A percentile compares a stretch with the other conserved stretches of the same genome.
Evolutionary conservation across 2,329 filamentous ascomycete species (phyloP).

Genomic region (Fusarium setosum): DNA sequence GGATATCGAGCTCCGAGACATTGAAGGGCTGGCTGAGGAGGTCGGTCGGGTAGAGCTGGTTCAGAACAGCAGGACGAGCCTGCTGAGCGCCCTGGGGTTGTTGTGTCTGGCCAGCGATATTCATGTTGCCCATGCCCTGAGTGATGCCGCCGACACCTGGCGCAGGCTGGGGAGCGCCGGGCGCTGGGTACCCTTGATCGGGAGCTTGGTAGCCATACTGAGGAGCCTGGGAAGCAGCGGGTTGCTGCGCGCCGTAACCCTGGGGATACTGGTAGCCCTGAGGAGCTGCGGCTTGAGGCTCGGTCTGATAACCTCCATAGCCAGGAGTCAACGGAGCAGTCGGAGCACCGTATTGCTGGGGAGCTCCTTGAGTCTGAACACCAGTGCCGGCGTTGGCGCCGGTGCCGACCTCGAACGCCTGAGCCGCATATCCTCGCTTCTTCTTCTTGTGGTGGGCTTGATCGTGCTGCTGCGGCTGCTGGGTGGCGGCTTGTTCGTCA

Average conservation of each 20-base stretch:
- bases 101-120: constrained; percentile 67
- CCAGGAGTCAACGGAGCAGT: constrained; percentile 56
- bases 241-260: constrained; percentile 57
- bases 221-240: constrained; percentile 48
- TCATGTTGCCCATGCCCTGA: constrained; percentile 87
- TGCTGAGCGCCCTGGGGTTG: constrained; percentile 56
- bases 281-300: constrained; percentile 52
- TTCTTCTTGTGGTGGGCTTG: constrained; percentile 75
- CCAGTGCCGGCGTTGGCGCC: constrained; percentile 81
- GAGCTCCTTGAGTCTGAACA: constrained; percentile 54
- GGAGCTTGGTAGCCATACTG: constrained; percentile 75
- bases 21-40: constrained; percentile 94
- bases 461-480: constrained; percentile 38
- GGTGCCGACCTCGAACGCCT: constrained; percentile 91
- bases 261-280: constrained; percentile 57
- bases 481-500: constrained; percentile 46
- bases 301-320: constrained; percentile 71
- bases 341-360: constrained; percentile 60
- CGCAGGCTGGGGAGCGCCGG: constrained; percentile 50
- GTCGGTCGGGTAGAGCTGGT: constrained; percentile 93
- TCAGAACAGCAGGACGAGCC: constrained; percentile 67
- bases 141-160: constrained; percentile 75
- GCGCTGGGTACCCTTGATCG: constrained; percentile 72
- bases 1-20: constrained; percentile 89
- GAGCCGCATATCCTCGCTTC: constrained; percentile 93